Conservation (phyloP, 345 rosid species). For the Euphorbia tirucalli region DNA sequence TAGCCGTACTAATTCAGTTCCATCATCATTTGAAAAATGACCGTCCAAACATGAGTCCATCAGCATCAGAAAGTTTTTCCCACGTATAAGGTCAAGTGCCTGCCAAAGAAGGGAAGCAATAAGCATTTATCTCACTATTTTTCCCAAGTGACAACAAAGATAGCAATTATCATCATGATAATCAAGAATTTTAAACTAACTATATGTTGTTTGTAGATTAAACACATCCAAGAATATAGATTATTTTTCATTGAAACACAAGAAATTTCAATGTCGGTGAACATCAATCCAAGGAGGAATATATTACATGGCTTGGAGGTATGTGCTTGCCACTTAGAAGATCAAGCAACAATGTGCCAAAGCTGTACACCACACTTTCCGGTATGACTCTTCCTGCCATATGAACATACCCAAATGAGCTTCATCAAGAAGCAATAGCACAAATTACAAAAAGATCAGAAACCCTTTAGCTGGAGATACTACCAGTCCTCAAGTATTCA, state of each 20-base stretch:
- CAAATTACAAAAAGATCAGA: background rate
- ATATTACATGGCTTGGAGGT: constrained; percentile 93
- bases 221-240: background rate
- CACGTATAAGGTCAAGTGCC: constrained; percentile 95
- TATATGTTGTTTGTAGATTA: background rate
- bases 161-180: background rate
- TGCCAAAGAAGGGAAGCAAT: constrained; percentile 37
- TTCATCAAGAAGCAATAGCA: background rate
- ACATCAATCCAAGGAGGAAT: constrained; percentile 15
- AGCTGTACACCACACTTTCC: constrained; percentile 95
- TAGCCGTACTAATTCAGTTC: constrained; percentile 76
- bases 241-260: background rate
- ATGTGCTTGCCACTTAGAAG: constrained; percentile 97
- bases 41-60: constrained; percentile 98
- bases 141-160: background rate
- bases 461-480: background rate
- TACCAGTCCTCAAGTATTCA: constrained; percentile 86
- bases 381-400: constrained; percentile 80
- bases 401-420: background rate
- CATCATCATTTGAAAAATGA: constrained; percentile 91
- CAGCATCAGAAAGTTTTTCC: constrained; percentile 84
- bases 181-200: background rate
- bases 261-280: background rate
- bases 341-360: constrained; percentile 91
- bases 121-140: constrained; percentile 9